Base-by-base conservation (phyloP, 106 monocot genomes). In the Dioscorea dumetorum region DNA sequence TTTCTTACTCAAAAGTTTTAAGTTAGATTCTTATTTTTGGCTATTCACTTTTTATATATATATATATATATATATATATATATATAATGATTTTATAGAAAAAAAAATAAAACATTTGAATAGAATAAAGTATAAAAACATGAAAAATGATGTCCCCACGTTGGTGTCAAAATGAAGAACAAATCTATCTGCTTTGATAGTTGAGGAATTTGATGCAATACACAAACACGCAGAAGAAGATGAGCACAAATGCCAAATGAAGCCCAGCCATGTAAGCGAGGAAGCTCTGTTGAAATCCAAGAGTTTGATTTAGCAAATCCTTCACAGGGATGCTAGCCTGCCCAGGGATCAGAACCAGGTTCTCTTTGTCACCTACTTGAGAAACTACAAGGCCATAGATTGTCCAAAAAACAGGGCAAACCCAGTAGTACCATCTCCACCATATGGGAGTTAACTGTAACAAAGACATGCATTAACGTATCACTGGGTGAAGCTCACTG, bases 391-490 rank as follows among this genome's bases (percentile, higher is more conserved):
- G 48, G 57, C 88, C 85, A 41, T 91, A 88, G 3, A 91, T 49
- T 33, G 91, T 88, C 87, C 87, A 91, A 48, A 88, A 76, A 13
- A 75, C 72, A 57, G 91, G 91, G 70, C 82, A 48, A 14, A 80
- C 84, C 91, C 87, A 91, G 62, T 91, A 91, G 50, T 72, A 79
- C 91, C 91, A 91, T 68, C 86, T 81, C 93, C 93, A 88, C 88
- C 88, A 93, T 33, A 66, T 12, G 22, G 21, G 51, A 13, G 50
- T 24, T 8, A 23, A 10, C 23, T 28, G 33, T 8, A 54, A 12
- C 8, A 54, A 16, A 54, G 18, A 54, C 9, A 54, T 13, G 13
- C 54, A 41, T 8, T 41, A 41, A 41, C 41, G 10, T 41, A 41
- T 41, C 28, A 28, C 28, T 51, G 51, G 4, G 1, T 17, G 12